phyloP scores from a whole-genome alignment of 2,329 filamentous ascomycete genomes.

The Diaporthe australafricana region DNA sequence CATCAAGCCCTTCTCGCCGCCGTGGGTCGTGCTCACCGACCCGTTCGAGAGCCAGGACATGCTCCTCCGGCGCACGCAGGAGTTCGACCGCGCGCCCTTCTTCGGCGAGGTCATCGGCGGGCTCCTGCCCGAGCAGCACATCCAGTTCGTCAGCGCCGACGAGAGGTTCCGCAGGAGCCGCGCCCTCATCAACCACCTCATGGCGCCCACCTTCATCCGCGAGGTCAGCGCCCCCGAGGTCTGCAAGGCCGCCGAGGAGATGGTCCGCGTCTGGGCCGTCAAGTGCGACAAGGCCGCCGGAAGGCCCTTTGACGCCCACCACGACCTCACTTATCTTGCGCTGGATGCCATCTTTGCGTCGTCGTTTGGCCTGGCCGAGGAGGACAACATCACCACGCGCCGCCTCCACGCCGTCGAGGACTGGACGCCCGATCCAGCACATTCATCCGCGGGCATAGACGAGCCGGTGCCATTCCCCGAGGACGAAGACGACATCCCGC shows the following conservation, averaged over 20 bases:
- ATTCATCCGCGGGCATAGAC: constrained; percentile 32
- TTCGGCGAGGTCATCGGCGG: constrained; percentile 44
- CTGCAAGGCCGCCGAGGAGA: constrained; percentile 37
- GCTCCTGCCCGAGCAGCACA: constrained; percentile 49
- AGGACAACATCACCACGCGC: constrained; percentile 41
- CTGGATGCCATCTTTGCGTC: constrained; percentile 40
- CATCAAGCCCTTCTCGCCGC: constrained; percentile 51
- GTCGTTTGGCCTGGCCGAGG: constrained; percentile 44
- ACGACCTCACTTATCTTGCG: constrained; percentile 24
- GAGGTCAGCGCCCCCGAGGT: constrained; percentile 23
- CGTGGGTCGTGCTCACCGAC: constrained; percentile 39
- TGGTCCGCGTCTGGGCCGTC: constrained; percentile 39
- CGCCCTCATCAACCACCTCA: constrained; percentile 27
- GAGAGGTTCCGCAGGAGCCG: constrained; percentile 18
- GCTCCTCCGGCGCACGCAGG: constrained; percentile 39
- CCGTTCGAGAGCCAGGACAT: constrained; percentile 41
- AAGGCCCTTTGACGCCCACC: constrained; percentile 32
- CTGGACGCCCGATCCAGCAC: constrained; percentile 11
- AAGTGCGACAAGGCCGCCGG: constrained; percentile 36
- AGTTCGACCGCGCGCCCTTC: constrained; percentile 33
- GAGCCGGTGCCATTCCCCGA: constrained; percentile 42
- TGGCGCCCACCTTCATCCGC: constrained; percentile 28
- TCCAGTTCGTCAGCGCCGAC: constrained; percentile 42
- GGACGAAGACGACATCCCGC: constrained; percentile 38
- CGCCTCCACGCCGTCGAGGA: constrained; percentile 40